Percentiles rank a stretch among this genome's conserved stretches.
Conservation (phyloP, 805 yeast species). For the Cyberlindnera mycetangii region DNA sequence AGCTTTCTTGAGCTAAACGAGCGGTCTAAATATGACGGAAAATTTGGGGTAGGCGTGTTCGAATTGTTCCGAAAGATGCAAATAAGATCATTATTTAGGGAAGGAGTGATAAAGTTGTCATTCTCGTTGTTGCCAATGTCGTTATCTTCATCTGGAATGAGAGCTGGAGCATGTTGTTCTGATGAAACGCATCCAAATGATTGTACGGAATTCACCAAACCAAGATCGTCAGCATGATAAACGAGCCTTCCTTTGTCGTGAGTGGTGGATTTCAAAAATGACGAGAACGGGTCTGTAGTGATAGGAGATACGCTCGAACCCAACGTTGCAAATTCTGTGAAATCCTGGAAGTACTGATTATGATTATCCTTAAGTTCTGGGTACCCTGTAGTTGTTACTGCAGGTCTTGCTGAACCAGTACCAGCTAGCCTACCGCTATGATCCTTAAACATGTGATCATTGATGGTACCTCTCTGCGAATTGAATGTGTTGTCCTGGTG, state of each 20-base stretch:
- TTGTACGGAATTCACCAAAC: conserved; percentile 3
- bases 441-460: conserved; percentile 3
- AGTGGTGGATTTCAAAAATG: conserved; percentile 8
- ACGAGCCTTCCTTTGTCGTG: neutral
- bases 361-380: neutral
- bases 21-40: conserved; percentile 1
- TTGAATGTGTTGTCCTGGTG: neutral
- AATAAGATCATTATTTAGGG: neutral
- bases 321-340: conserved; percentile 6
- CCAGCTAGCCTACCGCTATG: conserved; percentile 20
- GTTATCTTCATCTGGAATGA: conserved; percentile 10
- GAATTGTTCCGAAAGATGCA: neutral
- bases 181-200: conserved; percentile 3
- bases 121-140: neutral
- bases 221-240: neutral
- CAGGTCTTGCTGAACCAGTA: conserved; percentile 1
- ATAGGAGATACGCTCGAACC: conserved; percentile 10
- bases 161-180: conserved; percentile 9
- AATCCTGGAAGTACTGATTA: conserved; percentile 1
- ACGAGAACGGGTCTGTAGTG: conserved; percentile 4
- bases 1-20: neutral
- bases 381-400: neutral
- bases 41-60: neutral
- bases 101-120: neutral
- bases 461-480: neutral